Conservation (phyloP, 768 basidiomycete genomes). For the Pisolithus albus region DNA sequence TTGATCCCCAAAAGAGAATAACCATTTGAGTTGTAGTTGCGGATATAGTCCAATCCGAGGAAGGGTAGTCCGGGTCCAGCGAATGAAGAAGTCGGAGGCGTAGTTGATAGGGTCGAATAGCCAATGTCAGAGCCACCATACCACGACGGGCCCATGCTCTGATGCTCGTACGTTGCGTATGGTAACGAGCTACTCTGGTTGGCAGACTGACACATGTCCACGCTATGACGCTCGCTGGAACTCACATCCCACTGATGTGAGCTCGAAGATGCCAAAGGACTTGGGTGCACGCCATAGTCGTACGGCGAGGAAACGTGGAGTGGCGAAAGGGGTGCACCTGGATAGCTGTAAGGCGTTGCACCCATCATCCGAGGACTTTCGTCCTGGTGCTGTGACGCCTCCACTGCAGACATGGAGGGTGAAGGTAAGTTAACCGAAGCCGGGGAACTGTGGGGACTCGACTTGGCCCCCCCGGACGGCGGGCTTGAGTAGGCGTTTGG, state of each 20-base stretch:
- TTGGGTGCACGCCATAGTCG: constrained; percentile 41
- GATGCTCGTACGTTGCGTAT: constrained; percentile 41
- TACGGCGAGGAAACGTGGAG: constrained; percentile 49
- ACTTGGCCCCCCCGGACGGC: constrained; percentile 34
- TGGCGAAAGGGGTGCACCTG: constrained; percentile 43
- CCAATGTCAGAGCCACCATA: constrained; percentile 29
- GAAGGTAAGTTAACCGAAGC: constrained; percentile 68
- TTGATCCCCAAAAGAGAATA: constrained; percentile 29
- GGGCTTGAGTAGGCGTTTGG: constrained; percentile 56
- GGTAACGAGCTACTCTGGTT: constrained; percentile 29
- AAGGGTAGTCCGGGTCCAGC: constrained; percentile 74
- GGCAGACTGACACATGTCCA: constrained; percentile 40
- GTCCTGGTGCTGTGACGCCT: constrained; percentile 41
- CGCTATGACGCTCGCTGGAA: constrained; percentile 30
- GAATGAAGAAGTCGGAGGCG: constrained; percentile 59
- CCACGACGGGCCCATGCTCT: constrained; percentile 35
- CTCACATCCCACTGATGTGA: constrained; percentile 41
- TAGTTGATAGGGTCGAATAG: constrained; percentile 43
- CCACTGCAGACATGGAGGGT: constrained; percentile 49
- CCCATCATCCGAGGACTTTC: constrained; percentile 48
- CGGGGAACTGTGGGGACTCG: constrained; percentile 71
- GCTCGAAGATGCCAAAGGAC: constrained; percentile 18
- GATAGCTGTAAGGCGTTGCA: constrained; percentile 38
- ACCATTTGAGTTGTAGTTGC: constrained; percentile 58
- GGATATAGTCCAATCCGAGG: constrained; percentile 75